A percentile compares a stretch with the other conserved stretches of the same genome.
Conservation (phyloP, 352 stramenopile species). For the Globisporangium paddicum region DNA sequence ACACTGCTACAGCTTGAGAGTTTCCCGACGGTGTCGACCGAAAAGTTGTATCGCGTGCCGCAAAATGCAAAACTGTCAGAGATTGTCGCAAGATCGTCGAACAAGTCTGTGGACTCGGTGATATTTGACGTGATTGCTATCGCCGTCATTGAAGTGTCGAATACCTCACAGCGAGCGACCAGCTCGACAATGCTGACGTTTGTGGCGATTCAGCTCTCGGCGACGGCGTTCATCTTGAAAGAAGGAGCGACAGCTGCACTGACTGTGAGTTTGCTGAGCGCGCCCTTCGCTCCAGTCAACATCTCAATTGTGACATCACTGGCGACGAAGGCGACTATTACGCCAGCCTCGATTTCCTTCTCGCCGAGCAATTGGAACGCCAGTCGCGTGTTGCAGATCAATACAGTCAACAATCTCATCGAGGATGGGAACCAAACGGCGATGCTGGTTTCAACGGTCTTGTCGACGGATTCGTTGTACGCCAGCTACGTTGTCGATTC, state of each 20-base stretch:
- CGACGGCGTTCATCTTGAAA: constrained; percentile 32
- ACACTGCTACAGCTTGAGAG: constrained; percentile 24
- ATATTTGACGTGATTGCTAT: constrained; percentile 34
- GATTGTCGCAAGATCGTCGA: constrained; percentile 21
- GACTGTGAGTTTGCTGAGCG: constrained; percentile 35
- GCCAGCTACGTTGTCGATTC: constrained; percentile 12
- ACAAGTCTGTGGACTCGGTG: constrained; percentile 22
- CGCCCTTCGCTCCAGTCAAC: constrained; percentile 24
- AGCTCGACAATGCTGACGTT: constrained; percentile 27
- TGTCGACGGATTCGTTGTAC: constrained; percentile 37
- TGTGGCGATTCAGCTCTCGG: constrained; percentile 31
- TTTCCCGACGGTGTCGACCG: constrained; percentile 23
- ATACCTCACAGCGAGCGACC: constrained; percentile 27
- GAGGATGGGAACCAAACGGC: constrained; percentile 33
- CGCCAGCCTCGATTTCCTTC: constrained; percentile 26
- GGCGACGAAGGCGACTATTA: constrained; percentile 20
- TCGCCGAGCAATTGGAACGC: constrained; percentile 26
- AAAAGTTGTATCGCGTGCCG: constrained; percentile 29
- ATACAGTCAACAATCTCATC: constrained; percentile 45
- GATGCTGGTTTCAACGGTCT: constrained; percentile 19
- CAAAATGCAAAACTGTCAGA: constrained; percentile 19
- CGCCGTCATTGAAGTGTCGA: constrained; percentile 25
- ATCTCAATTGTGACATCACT: constrained; percentile 32
- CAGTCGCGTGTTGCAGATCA: constrained; percentile 27
- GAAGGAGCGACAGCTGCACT: constrained; percentile 24